Conservation (phyloP, 2,329 filamentous ascomycete genomes). For the Lachnellula occidentalis region DNA sequence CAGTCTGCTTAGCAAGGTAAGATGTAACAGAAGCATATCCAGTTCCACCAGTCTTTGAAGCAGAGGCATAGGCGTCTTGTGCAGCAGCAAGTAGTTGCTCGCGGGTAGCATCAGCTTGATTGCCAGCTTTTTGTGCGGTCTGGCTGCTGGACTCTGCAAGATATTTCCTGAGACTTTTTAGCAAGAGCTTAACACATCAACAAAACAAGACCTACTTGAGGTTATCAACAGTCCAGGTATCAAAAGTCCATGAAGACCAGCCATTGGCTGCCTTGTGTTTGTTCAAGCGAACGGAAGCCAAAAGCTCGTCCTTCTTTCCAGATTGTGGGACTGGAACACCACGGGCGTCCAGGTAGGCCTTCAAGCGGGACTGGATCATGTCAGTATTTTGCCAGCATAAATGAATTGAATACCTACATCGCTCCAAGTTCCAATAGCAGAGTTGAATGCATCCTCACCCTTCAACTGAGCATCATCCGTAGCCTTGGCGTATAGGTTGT, state of each 20-base stretch:
- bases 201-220: constrained; percentile 46
- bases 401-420: constrained; percentile 39
- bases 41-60: constrained; percentile 51
- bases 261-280: constrained; percentile 63
- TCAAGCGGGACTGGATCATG: constrained; percentile 49
- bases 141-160: constrained; percentile 47
- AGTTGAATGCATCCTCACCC: constrained; percentile 61
- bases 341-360: constrained; percentile 72
- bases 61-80: constrained; percentile 53
- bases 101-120: constrained; percentile 60
- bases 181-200: neutral
- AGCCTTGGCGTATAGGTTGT: constrained; percentile 71
- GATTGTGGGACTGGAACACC: constrained; percentile 69
- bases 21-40: constrained; percentile 64
- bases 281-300: constrained; percentile 68
- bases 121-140: constrained; percentile 52
- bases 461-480: constrained; percentile 62
- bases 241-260: constrained; percentile 72
- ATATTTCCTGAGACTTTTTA: constrained; percentile 34
- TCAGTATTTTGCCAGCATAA: constrained; percentile 4
- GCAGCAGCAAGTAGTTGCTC: constrained; percentile 68
- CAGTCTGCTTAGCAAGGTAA: constrained; percentile 62
- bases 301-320: constrained; percentile 66
- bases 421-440: constrained; percentile 59
- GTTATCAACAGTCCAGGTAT: constrained; percentile 68